Conservation (phyloP, 352 stramenopile species). For the Phytophthora uliginosa region DNA sequence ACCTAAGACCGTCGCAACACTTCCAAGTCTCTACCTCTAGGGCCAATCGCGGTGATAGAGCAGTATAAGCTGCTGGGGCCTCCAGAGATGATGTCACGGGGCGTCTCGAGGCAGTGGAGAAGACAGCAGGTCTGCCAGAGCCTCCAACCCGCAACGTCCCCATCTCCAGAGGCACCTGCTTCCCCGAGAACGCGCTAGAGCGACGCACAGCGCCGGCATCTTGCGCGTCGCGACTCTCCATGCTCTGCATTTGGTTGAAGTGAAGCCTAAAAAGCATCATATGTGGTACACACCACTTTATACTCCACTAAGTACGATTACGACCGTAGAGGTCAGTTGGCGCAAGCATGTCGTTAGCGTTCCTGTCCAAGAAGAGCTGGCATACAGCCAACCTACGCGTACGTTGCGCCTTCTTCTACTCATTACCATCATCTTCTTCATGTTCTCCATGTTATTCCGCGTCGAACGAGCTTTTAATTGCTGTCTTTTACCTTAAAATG, state of each 20-base stretch:
- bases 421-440: not conserved
- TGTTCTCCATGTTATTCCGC: constrained; percentile 1
- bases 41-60: constrained; percentile 30
- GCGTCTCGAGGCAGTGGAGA: constrained; percentile 16
- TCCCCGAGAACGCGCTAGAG: constrained; percentile 37
- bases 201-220: constrained; percentile 18
- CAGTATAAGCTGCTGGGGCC: not conserved
- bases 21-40: constrained; percentile 35
- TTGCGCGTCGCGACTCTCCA: constrained; percentile 30
- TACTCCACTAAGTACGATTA: constrained; percentile 3
- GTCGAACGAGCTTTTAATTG: not conserved
- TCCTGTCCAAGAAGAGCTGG: constrained; percentile 98
- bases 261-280: not conserved
- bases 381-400: constrained; percentile 96
- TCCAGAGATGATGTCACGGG: constrained; percentile 10
- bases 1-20: not conserved
- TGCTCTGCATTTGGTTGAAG: constrained; percentile 8
- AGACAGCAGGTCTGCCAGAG: constrained; percentile 47
- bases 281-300: not conserved
- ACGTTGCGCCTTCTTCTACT: constrained; percentile 25
- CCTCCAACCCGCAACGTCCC: constrained; percentile 60
- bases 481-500: not conserved
- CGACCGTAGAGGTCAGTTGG: not conserved
- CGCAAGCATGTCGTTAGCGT: constrained; percentile 88
- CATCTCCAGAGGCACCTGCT: constrained; percentile 53